phyloP scores from a whole-genome alignment of 202 grass and related monocot species.

The Elaeis oleifera region DNA sequence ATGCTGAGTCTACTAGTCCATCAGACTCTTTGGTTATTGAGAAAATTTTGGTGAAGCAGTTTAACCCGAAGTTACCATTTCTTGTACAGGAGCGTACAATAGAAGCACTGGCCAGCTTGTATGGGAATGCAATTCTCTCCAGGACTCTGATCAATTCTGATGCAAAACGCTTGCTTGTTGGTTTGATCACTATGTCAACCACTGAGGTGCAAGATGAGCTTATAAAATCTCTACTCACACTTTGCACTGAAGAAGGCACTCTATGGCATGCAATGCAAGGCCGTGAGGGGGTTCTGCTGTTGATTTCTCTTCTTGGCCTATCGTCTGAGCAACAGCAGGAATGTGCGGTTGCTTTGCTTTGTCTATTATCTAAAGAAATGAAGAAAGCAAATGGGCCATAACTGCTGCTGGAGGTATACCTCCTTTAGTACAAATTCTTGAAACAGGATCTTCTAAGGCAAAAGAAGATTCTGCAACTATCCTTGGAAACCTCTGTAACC shows the following conservation, averaged over 20 bases:
- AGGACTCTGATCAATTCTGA: conserved; percentile 81
- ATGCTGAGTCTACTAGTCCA: conserved; percentile 81
- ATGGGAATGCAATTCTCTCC: conserved; percentile 83
- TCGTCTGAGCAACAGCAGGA: conserved; percentile 99
- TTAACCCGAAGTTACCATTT: conserved; percentile 74
- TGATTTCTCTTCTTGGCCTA: conserved; percentile 98
- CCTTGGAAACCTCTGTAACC: conserved; percentile 95
- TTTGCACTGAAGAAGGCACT: conserved; percentile 82
- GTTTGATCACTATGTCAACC: conserved; percentile 95
- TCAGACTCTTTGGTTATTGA: conserved; percentile 78
- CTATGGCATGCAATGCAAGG: conserved; percentile 97
- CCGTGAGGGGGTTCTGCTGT: conserved; percentile 88
- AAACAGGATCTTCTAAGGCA: conserved; percentile 92
- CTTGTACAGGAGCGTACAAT: conserved; percentile 95
- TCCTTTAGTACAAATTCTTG: conserved; percentile 98
- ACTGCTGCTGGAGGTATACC: conserved; percentile 99
- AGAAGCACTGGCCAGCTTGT: conserved; percentile 98
- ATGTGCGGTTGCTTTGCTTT: conserved; percentile 92
- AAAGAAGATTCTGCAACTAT: conserved; percentile 99
- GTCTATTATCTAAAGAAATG: conserved; percentile 93
- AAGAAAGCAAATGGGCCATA: conserved; percentile 99
- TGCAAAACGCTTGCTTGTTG: conserved; percentile 90
- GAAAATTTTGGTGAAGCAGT: conserved; percentile 88
- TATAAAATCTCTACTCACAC: conserved; percentile 76
- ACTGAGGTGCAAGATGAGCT: conserved; percentile 95